Conservation (phyloP, 352 stramenopile genomes). For the Phytophthora fragariae region DNA sequence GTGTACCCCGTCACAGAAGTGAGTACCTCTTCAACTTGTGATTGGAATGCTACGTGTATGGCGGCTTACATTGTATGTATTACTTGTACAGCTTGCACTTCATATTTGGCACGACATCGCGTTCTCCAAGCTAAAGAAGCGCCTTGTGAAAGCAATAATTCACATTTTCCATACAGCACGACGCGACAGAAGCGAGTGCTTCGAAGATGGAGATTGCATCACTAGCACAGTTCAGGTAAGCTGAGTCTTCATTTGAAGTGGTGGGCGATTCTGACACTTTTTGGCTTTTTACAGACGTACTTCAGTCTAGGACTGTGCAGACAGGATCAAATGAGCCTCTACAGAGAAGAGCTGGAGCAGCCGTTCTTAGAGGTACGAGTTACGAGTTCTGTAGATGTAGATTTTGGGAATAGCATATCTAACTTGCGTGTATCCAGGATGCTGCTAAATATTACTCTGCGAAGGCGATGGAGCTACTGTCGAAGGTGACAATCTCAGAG, state of each 20-base stretch:
- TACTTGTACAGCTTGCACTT: conserved; percentile 64
- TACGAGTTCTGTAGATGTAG: neutral
- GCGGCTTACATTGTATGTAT: neutral
- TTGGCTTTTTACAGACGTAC: conserved; percentile 61
- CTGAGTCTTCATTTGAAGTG: neutral
- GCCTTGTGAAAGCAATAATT: conserved; percentile 68
- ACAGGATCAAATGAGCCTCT: conserved; percentile 84
- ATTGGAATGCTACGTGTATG: neutral
- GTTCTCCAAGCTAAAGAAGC: conserved; percentile 76
- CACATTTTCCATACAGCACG: conserved; percentile 71
- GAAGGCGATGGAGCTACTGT: conserved; percentile 69
- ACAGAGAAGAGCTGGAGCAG: conserved; percentile 78
- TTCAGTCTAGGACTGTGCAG: conserved; percentile 76
- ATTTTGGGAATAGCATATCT: neutral
- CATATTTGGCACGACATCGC: conserved; percentile 89
- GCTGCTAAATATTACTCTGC: conserved; percentile 73
- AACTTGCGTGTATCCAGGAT: conserved; percentile 48
- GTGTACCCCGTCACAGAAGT: conserved; percentile 88
- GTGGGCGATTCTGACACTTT: neutral
- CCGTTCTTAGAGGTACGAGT: conserved; percentile 67
- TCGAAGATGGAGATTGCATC: conserved; percentile 78
- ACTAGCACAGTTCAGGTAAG: conserved; percentile 72
- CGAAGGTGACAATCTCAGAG: conserved; percentile 72
- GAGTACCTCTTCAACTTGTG: neutral
- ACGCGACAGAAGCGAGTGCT: conserved; percentile 61